phyloP scores from a whole-genome alignment of 495 filamentous ascomycete species.

The Ramalina peruviana region DNA sequence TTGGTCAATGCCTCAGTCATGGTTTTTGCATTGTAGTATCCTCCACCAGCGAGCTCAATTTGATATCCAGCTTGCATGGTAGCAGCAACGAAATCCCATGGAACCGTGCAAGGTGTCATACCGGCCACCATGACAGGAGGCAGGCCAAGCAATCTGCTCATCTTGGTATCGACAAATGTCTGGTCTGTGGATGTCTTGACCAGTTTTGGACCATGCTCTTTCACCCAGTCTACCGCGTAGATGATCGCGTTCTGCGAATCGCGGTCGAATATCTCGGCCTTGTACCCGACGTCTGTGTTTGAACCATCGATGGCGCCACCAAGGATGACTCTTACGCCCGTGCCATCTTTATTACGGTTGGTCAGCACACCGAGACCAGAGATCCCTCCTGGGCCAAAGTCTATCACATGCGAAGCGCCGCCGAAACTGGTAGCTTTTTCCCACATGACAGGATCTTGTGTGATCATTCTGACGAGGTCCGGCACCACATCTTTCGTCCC shows the following conservation, averaged over 20 bases:
- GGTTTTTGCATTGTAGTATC: constrained; percentile 81
- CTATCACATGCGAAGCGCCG: constrained; percentile 78
- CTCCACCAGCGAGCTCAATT: constrained; percentile 79
- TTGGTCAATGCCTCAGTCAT: constrained; percentile 83
- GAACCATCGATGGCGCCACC: constrained; percentile 84
- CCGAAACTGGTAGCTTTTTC: constrained; percentile 84
- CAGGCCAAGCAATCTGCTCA: constrained; percentile 81
- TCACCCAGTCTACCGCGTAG: constrained; percentile 96
- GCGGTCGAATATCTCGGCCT: constrained; percentile 90
- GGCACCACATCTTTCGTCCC: constrained; percentile 59
- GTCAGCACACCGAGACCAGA: constrained; percentile 94
- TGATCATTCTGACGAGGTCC: constrained; percentile 80
- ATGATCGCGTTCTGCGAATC: constrained; percentile 87
- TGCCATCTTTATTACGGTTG: constrained; percentile 96
- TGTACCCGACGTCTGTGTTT: constrained; percentile 84
- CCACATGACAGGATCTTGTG: constrained; percentile 84
- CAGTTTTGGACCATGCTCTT: constrained; percentile 79
- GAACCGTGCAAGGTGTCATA: constrained; percentile 90
- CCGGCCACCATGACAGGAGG: constrained; percentile 88
- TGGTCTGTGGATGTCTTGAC: constrained; percentile 74
- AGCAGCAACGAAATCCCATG: constrained; percentile 92
- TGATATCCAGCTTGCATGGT: constrained; percentile 94
- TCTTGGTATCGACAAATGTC: constrained; percentile 93
- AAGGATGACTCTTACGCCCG: constrained; percentile 86
- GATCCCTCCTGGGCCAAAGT: constrained; percentile 92